Percentiles rank a stretch among this genome's conserved stretches.
phyloP scores from a whole-genome alignment of 768 basidiomycete genomes.

The Lentinula guzmanii region DNA sequence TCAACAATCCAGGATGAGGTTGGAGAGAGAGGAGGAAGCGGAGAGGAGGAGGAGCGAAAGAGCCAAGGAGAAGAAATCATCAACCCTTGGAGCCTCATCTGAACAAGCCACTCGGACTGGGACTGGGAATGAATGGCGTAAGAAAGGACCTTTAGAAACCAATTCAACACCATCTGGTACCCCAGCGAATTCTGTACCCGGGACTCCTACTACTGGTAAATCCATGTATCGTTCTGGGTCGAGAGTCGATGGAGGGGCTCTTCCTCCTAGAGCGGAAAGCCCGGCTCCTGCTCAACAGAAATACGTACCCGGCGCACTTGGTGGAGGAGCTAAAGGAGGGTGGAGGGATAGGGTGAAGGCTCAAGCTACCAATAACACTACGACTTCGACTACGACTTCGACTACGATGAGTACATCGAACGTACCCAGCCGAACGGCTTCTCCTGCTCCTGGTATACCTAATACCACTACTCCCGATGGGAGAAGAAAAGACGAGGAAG shows the following conservation, averaged over 20 bases:
- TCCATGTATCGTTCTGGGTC: slow-evolving; percentile 20
- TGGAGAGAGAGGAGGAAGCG: slow-evolving; percentile 69
- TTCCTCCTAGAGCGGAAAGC: slow-evolving; percentile 41
- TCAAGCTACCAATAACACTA: slow-evolving; percentile 22
- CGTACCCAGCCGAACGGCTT: slow-evolving; percentile 18
- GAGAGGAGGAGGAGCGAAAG: slow-evolving; percentile 38
- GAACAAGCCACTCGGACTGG: background rate
- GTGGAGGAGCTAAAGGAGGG: slow-evolving; percentile 28
- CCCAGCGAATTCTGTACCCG: slow-evolving; percentile 15
- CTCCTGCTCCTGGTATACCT: slow-evolving; percentile 24
- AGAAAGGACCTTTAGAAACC: too few relatives aligned
- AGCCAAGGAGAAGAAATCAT: slow-evolving; percentile 14
- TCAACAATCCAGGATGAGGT: slow-evolving; percentile 54
- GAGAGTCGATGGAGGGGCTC: too few relatives aligned
- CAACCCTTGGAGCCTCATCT: too few relatives aligned
- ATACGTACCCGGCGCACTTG: slow-evolving; percentile 36
- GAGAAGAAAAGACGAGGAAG: slow-evolving; percentile 23
- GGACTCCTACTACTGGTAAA: slow-evolving; percentile 19
- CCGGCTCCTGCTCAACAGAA: slow-evolving; percentile 42
- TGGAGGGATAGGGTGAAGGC: slow-evolving; percentile 40
- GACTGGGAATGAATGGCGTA: slow-evolving; percentile 14
- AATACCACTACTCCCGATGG: background rate
- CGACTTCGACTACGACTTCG: slow-evolving; percentile 7
- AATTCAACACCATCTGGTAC: background rate
- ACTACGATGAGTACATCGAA: slow-evolving; percentile 9